A percentile compares a stretch with the other conserved stretches of the same genome.
phyloP scores from a whole-genome alignment of 345 rosid species.

The Litchi chinensis region DNA sequence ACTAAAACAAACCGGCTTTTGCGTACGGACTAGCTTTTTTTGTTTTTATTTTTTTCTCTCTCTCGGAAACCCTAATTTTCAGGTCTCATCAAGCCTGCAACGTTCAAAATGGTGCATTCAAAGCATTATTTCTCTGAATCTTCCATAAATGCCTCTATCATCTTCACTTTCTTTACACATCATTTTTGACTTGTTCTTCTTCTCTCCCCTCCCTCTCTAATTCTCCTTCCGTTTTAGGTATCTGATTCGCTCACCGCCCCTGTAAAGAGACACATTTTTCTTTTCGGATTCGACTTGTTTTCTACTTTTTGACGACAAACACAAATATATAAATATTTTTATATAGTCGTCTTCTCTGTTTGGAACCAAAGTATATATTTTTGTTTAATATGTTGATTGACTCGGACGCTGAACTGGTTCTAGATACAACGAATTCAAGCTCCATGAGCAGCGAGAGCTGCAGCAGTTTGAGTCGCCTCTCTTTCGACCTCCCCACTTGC shows the following conservation, averaged over 20 bases:
- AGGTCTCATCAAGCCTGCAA: constrained; percentile 25
- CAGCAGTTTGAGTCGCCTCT: constrained; percentile 71
- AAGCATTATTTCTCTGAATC: neutral
- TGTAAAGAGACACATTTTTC: neutral
- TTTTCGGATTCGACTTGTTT: neutral
- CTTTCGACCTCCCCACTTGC: constrained; percentile 59
- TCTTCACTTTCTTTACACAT: neutral
- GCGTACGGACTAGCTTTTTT: constrained; percentile 31
- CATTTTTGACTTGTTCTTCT: constrained; percentile 10
- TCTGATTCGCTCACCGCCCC: constrained; percentile 15
- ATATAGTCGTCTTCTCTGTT: neutral
- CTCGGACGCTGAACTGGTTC: constrained; percentile 47
- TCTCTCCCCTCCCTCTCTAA: neutral
- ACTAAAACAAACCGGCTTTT: neutral
- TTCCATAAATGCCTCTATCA: constrained; percentile 9
- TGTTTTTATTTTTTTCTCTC: too few species aligned
- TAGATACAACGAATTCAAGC: constrained; percentile 50
- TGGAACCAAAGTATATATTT: neutral
- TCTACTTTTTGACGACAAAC: constrained; percentile 7
- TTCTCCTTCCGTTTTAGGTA: neutral
- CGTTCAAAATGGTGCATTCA: constrained; percentile 25
- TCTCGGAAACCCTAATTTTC: constrained; percentile 39
- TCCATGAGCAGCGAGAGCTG: constrained; percentile 77
- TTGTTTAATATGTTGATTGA: constrained; percentile 34
- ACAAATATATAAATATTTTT: too few species aligned